Base-by-base conservation (phyloP, 768 basidiomycete species). In the Flagelloscypha sp. region DNA sequence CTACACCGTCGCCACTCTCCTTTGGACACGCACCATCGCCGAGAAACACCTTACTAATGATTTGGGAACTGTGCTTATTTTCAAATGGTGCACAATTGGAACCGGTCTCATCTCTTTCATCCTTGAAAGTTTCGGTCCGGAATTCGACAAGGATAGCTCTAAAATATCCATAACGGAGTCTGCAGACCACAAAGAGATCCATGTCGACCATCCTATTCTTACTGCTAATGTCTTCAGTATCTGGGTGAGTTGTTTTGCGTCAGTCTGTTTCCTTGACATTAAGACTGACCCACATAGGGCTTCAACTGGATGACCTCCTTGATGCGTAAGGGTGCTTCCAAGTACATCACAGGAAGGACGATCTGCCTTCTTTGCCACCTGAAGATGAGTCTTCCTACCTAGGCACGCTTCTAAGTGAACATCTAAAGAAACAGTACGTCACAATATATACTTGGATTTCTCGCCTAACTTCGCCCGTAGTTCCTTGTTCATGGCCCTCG, bases 251-350 rank as follows among this genome's bases (percentile, higher is more conserved):
- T n/a, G 11, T 17, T 27, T 27, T 15, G 38, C n/a, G 8, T 22
- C 6, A 24, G 15, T 31, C 6, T 15, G n/a, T 29, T 15, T 36
- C n/a, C n/a, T n/a, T n/a, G n/a, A n/a, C n/a, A n/a, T n/a, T n/a
- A n/a, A n/a, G 33, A 15, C 24, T 28, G 33, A 16, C 29, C 3
- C 6, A 8, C 34, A n/a, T 22, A 73, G 72, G 79, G 77, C 1
- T 98, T 97, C 51, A 59, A 65, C 0, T 98, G 90, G 90, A 73
- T 97, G 65, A 87, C 85, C 1, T 71, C 72, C 0, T 69, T 90
- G 12, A 72, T 92, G 76, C 67, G 62, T 45, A 79, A 79, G 49
- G 84, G 84, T 21, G 67, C 70, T 0, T 53, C 58, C 5, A 58
- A 72, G 35, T 77, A 72, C 52, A 79, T 97, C 39, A 83, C 82